Evolutionary conservation across 2,329 filamentous ascomycete genomes (phyloP).

Genomic region (Parascedosporium putredinis): DNA sequence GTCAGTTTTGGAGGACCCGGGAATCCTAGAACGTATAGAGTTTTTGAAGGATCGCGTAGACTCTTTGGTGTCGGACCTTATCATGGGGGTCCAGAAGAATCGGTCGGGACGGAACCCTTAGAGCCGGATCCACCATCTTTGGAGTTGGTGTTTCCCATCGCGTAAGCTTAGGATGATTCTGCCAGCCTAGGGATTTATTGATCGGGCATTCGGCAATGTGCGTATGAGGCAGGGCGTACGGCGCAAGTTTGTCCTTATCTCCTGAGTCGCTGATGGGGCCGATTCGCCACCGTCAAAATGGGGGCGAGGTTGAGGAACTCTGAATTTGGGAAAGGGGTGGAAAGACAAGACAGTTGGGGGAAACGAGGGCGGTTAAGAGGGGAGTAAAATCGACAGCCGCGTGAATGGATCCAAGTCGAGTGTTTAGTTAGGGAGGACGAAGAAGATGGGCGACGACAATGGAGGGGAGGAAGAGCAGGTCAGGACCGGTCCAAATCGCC

Average conservation of each 20-base stretch:
- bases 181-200: neutral
- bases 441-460: constrained; percentile 18
- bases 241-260: constrained; percentile 17
- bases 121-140: constrained; percentile 41
- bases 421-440: constrained; percentile 2
- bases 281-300: constrained; percentile 10
- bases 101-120: constrained; percentile 32
- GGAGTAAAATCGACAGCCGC: too few species aligned
- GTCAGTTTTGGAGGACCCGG: constrained; percentile 59
- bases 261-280: constrained; percentile 14
- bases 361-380: neutral
- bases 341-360: neutral
- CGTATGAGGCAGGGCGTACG: constrained; percentile 7
- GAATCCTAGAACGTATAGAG: constrained; percentile 81
- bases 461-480: constrained; percentile 29
- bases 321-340: neutral
- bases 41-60: constrained; percentile 72
- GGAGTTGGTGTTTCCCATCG: constrained; percentile 70
- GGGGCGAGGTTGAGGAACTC: neutral
- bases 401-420: too few species aligned
- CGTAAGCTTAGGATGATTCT: constrained; percentile 12
- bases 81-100: constrained; percentile 76
- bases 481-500: constrained; percentile 37
- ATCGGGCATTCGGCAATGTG: neutral
- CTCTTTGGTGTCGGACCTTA: constrained; percentile 85